phyloP scores from a whole-genome alignment of 352 stramenopile species.

The Phytophthora fragariae region DNA sequence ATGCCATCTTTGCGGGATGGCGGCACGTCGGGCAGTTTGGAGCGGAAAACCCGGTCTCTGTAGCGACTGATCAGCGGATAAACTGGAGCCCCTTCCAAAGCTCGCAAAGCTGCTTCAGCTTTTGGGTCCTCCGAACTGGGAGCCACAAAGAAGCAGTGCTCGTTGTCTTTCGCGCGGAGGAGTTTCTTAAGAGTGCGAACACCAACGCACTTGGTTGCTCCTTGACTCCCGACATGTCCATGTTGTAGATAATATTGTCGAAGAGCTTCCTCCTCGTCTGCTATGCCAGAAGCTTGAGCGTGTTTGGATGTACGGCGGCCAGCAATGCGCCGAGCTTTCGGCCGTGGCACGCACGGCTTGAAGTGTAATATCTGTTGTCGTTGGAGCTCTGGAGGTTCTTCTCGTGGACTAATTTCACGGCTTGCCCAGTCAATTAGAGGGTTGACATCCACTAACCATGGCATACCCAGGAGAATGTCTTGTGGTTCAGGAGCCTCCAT shows the following conservation, averaged over 20 bases:
- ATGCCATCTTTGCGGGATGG: conserved; percentile 5
- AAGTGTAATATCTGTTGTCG: neutral
- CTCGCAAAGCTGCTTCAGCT: neutral
- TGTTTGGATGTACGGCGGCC: neutral
- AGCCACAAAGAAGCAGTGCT: conserved; percentile 11
- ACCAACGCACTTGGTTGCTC: neutral
- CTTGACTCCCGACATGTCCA: conserved; percentile 1
- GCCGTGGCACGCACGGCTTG: neutral
- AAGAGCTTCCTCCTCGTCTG: neutral
- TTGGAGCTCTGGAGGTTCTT: neutral
- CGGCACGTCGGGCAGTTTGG: neutral
- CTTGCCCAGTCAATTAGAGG: conserved; percentile 12
- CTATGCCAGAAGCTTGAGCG: neutral
- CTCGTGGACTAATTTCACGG: neutral
- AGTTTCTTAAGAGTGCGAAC: conserved; percentile 4
- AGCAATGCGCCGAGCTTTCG: neutral
- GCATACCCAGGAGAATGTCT: conserved; percentile 11
- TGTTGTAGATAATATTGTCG: conserved; percentile 16
- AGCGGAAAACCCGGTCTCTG: conserved; percentile 7
- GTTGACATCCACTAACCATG: conserved; percentile 3
- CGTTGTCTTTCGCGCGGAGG: conserved; percentile 3
- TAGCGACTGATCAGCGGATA: conserved; percentile 2
- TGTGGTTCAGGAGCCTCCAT: conserved; percentile 5
- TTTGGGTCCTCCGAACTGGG: neutral
- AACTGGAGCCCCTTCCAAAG: neutral